Base-by-base conservation (phyloP, 441 rosid species). In the Brassica balearica region DNA sequence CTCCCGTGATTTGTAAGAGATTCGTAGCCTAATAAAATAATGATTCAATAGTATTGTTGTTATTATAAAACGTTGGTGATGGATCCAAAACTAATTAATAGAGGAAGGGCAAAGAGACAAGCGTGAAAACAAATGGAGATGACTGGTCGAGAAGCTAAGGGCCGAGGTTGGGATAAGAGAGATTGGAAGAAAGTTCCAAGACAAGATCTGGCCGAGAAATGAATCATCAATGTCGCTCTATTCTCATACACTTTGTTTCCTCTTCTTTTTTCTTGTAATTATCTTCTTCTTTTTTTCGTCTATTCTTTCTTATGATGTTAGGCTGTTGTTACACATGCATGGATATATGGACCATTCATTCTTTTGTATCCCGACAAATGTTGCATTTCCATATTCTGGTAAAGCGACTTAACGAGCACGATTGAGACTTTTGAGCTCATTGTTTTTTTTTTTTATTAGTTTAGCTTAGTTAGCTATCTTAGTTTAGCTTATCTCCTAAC, bases 391-490 rank as follows among this genome's bases (percentile, higher is more conserved):
- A 71, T 72, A 65, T 72, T 59, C 10, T 78, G 1, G 1, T 59
- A 66, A 43, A 77, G 77, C 73, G 64, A 78, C 81, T 72, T 5
- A 29, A 72, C 77, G 1, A 66, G 73, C 73, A 78, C 72, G 81
- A 66, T 59, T 10, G 27, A 4, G 11, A n/a, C 73, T 14, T 77
- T 65, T 51, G 19, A 34, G 79, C 43, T 19, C 15, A 55, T 55
- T 15, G 59, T 43, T 43, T 43, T 3, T 43, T 41, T 41, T 41
- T 43, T 43, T 43, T 43, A 2, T 43, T 43, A 43, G 53, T 43
- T 43, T 43, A 43, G 53, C 53, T 43, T 43, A 43, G 14, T 43
- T 43, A 43, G 48, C 12, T 41, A 41, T 41, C 43, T 38, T 11
- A 34, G 38, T 34, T 34, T 34, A 36, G 43, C 10, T 36, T 19